phyloP scores from a whole-genome alignment of 306 rosid genomes.

The Echinosophora koreensis region DNA sequence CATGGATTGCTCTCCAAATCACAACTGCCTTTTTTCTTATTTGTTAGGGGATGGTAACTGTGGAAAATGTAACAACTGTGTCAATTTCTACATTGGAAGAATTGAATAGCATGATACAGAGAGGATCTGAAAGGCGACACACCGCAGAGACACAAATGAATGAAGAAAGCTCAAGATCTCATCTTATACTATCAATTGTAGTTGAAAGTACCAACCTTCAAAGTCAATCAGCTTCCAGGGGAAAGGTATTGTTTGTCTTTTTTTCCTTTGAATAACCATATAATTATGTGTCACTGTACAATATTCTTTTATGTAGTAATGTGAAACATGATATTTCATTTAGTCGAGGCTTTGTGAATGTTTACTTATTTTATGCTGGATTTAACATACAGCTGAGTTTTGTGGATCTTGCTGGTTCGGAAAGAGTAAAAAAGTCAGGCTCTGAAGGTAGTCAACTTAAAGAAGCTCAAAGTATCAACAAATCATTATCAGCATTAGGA shows the following conservation, averaged over 20 bases:
- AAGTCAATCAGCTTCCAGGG: conserved; percentile 87
- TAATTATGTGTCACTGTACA: conserved; percentile 1
- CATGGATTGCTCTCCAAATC: conserved; percentile 19
- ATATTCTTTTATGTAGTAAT: not conserved
- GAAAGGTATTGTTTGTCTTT: conserved; percentile 68
- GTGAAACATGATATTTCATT: conserved; percentile 21
- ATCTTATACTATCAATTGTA: conserved; percentile 80
- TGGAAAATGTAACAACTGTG: conserved; percentile 76
- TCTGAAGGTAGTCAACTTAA: conserved; percentile 87
- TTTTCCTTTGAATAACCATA: not conserved
- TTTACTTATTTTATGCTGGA: conserved; percentile 32
- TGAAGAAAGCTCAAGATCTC: conserved; percentile 96
- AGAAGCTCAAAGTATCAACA: conserved; percentile 98
- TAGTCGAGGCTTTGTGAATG: conserved; percentile 11
- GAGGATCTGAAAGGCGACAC: conserved; percentile 84
- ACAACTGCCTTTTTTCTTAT: conserved; percentile 38
- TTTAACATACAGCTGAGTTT: conserved; percentile 76
- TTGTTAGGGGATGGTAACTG: conserved; percentile 88
- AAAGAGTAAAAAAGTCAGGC: conserved; percentile 92
- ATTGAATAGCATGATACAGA: conserved; percentile 70
- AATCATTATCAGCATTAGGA: conserved; percentile 95
- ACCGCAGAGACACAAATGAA: conserved; percentile 91
- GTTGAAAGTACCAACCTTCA: conserved; percentile 93
- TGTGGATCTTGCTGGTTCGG: conserved; percentile 99
- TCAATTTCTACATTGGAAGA: conserved; percentile 81